Percentiles rank a stretch among this genome's conserved stretches.
Evolutionary conservation across 768 basidiomycete species (phyloP).

Genomic region (Amanita fuliginea): DNA sequence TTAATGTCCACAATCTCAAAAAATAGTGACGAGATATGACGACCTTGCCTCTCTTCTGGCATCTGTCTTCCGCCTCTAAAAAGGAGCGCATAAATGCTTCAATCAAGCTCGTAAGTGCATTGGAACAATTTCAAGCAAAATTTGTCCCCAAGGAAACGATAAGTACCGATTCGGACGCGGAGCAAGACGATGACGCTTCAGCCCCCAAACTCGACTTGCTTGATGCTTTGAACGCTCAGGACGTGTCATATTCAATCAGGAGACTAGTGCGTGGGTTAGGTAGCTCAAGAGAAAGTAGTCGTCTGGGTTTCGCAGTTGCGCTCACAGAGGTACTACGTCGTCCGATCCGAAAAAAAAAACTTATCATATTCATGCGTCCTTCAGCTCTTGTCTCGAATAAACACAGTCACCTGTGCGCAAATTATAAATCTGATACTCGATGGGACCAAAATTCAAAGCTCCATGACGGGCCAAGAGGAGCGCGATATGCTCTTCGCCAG

Average conservation of each 20-base stretch:
- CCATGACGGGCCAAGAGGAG: slow-evolving; percentile 85
- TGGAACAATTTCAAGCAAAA: slow-evolving; percentile 77
- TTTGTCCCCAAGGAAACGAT: slow-evolving; percentile 35
- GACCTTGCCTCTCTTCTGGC: slow-evolving; percentile 90
- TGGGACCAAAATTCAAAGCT: slow-evolving; percentile 57
- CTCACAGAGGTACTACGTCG: slow-evolving; percentile 69
- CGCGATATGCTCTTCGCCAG: slow-evolving; percentile 88
- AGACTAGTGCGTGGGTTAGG: slow-evolving; percentile 81
- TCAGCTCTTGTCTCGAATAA: slow-evolving; percentile 70
- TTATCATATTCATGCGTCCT: slow-evolving; percentile 3
- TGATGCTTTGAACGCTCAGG: slow-evolving; percentile 70
- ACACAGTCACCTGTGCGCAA: slow-evolving; percentile 68
- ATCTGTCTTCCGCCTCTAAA: slow-evolving; percentile 73
- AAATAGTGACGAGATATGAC: slow-evolving; percentile 49
- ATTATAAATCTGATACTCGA: slow-evolving; percentile 69
- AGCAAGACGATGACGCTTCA: slow-evolving; percentile 30
- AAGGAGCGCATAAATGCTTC: slow-evolving; percentile 79
- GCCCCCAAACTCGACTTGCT: slow-evolving; percentile 33
- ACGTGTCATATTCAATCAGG: slow-evolving; percentile 88
- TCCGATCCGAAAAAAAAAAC: not conserved
- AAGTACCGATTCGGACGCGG: slow-evolving; percentile 29
- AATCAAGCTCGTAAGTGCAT: slow-evolving; percentile 65
- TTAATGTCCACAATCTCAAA: not conserved
- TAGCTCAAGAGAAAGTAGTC: slow-evolving; percentile 86
- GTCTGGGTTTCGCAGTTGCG: slow-evolving; percentile 92